Base-by-base conservation (phyloP, 1,284 basidiomycete genomes). In the Moesziomyces sp. region DNA sequence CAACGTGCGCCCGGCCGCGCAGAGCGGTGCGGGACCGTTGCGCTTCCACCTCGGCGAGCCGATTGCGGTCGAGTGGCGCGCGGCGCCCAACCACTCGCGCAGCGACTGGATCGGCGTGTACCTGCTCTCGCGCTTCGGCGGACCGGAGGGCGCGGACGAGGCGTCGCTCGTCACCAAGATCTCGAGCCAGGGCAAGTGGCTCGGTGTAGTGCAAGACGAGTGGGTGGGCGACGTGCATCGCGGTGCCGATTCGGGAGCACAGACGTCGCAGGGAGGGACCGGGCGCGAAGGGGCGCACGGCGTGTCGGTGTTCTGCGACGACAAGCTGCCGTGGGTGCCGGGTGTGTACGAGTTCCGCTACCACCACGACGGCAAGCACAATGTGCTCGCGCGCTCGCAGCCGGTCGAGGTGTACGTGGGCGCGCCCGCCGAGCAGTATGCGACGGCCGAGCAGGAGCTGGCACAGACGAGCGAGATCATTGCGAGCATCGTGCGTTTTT, bases 51-150 rank as follows among this genome's bases (percentile, higher is more conserved):
- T 98, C 46, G 96, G 96, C 35, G 93, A 98, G 84, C 90, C 92
- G 7, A 94, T 99, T 77, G 87, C 85, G 5, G 88, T 98, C 38
- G 88, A 89, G 46, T 99, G 95, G 95, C 89, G 90, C 54, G 95
- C 93, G 1, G 94, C 96, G 0, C 85, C 87, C 35, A 89, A 90
- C 61, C 96, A 98, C 83, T 96, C 94, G 16, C 88, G 93, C n/a
- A 89, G 91, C 76, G 96, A 99, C 84, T 99, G 96, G 97, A 92
- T 99, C 77, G 97, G 95, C 13, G 89, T 99, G 45, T 97, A 97
- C 81, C 62, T 68, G 1, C 50, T 81, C 5, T 60, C 55, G 13
- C 56, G 78, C 9, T 69, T 80, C 42, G 74, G 74, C 28, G 64
- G 57, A 14, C 42, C 50, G 47, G 21, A 53, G 14, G 67, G 62